Conservation (phyloP, 768 basidiomycete genomes). For the Auricularia cornea region DNA sequence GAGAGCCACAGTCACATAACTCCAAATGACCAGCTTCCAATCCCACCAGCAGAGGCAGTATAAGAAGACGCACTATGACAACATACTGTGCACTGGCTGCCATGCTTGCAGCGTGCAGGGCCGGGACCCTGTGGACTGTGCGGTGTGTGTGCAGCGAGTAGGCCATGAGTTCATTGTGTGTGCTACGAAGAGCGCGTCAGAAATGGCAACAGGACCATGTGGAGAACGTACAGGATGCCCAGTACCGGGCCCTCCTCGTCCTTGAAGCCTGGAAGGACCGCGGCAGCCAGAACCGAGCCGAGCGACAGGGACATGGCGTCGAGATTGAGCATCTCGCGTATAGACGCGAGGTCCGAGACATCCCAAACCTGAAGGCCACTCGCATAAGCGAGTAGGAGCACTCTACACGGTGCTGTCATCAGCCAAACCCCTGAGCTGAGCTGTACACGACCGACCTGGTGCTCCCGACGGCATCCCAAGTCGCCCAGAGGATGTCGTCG, state of each 20-base stretch:
- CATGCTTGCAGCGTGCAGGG: conserved; percentile 33
- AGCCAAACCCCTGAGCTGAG: not conserved
- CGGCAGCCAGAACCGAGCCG: conserved; percentile 32
- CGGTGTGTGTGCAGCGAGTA: conserved; percentile 43
- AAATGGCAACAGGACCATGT: conserved; percentile 24
- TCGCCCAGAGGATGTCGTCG: not conserved
- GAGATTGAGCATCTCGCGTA: conserved; percentile 49
- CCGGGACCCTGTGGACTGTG: conserved; percentile 34
- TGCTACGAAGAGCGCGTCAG: conserved; percentile 26
- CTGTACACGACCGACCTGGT: not conserved
- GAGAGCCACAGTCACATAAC: too few relatives aligned
- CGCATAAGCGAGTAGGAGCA: conserved; percentile 23
- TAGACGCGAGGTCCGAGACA: conserved; percentile 41
- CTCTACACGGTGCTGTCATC: not conserved
- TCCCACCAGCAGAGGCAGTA: too few relatives aligned
- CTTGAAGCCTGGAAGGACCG: conserved; percentile 31
- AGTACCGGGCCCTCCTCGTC: conserved; percentile 16
- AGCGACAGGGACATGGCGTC: conserved; percentile 18
- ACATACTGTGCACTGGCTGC: conserved; percentile 41
- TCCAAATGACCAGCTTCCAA: too few relatives aligned
- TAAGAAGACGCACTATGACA: conserved; percentile 48
- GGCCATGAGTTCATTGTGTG: conserved; percentile 25
- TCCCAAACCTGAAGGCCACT: conserved; percentile 56
- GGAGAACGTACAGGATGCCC: conserved; percentile 1
- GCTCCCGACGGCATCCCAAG: not conserved